Conservation (phyloP, 805 yeast species). For the Starmerella khaoyaiensis region DNA sequence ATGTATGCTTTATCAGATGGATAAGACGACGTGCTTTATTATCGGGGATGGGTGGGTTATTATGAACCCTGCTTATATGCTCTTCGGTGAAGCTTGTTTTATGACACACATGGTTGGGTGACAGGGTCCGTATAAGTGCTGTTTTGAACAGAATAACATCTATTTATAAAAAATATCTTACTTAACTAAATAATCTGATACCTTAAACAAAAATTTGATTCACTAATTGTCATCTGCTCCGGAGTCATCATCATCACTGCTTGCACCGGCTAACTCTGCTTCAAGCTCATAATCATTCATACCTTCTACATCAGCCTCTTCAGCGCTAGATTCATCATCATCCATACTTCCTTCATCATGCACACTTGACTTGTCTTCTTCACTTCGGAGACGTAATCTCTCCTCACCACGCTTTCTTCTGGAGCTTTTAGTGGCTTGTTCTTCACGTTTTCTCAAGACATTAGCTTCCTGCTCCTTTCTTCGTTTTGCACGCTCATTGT, state of each 20-base stretch:
- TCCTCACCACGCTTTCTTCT: slow-evolving; percentile 46
- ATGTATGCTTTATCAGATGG: no score
- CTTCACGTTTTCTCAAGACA: slow-evolving; percentile 57
- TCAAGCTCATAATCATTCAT: slow-evolving; percentile 28
- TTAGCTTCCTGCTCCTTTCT: slow-evolving; percentile 67
- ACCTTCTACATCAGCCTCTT: slow-evolving; percentile 32
- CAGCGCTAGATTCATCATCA: slow-evolving; percentile 1
- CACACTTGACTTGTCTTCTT: slow-evolving; percentile 17
- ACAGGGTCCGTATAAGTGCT: no score
- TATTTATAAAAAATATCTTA: no score
- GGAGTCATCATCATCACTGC: slow-evolving; percentile 1
- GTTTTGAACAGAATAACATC: no score
- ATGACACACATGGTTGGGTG: no score
- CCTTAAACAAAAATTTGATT: no score
- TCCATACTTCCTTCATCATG: slow-evolving; percentile 20
- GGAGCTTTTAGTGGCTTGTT: slow-evolving; percentile 57
- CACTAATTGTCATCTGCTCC: background rate
- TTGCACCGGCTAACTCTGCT: slow-evolving; percentile 20
- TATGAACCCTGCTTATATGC: no score
- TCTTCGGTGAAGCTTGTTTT: no score
- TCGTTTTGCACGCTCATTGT: slow-evolving; percentile 54
- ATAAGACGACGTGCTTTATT: no score
- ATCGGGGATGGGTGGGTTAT: no score
- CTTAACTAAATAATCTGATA: no score
- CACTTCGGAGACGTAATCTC: slow-evolving; percentile 22